A percentile compares a stretch with the other conserved stretches of the same genome.
These are phyloP conservation scores for Coniella vitis DNA, from an alignment of 2,329 filamentous ascomycete genomes.

Conservation along the genomic window DNA sequence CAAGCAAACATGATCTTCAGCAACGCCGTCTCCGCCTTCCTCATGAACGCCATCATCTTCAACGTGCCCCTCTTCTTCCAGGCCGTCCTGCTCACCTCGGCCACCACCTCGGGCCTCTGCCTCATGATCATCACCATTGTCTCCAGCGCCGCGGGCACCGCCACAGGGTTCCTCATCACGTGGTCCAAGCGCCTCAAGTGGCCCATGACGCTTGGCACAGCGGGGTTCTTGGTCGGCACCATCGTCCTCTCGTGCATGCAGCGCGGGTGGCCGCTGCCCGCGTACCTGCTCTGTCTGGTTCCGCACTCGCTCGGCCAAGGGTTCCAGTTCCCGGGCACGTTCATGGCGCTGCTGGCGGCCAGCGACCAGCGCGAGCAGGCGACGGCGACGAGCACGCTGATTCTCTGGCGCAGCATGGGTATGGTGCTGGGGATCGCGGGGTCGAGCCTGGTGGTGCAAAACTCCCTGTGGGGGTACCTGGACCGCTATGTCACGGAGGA, in stretches of 20 bases:
- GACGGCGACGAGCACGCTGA: conserved; percentile 62
- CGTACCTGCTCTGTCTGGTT: conserved; percentile 51
- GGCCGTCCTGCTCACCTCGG: conserved; percentile 61
- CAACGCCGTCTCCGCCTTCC: conserved; percentile 45
- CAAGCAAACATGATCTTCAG: conserved; percentile 51
- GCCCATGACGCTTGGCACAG: conserved; percentile 45
- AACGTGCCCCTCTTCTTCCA: conserved; percentile 71
- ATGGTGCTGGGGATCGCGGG: conserved; percentile 67
- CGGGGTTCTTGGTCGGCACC: conserved; percentile 43
- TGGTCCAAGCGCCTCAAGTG: conserved; percentile 54
- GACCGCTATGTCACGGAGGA: conserved; percentile 39
- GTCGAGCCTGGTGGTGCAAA: conserved; percentile 68
- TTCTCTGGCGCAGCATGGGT: conserved; percentile 64
- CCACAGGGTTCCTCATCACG: conserved; percentile 57
- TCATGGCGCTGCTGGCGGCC: conserved; percentile 56
- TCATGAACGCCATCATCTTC: conserved; percentile 51
- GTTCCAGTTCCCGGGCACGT: conserved; percentile 57
- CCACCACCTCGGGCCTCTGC: conserved; percentile 65
- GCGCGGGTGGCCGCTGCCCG: conserved; percentile 41
- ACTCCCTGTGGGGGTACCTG: conserved; percentile 56
- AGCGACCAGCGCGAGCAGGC: conserved; percentile 57
- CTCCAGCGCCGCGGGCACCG: conserved; percentile 46
- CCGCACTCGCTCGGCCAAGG: conserved; percentile 53
- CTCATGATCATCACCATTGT: conserved; percentile 58
- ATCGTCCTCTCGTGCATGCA: conserved; percentile 42